Percentiles rank a stretch among this genome's conserved stretches.
phyloP scores from a whole-genome alignment of 768 basidiomycete species.

The Termitomyces heimii region DNA sequence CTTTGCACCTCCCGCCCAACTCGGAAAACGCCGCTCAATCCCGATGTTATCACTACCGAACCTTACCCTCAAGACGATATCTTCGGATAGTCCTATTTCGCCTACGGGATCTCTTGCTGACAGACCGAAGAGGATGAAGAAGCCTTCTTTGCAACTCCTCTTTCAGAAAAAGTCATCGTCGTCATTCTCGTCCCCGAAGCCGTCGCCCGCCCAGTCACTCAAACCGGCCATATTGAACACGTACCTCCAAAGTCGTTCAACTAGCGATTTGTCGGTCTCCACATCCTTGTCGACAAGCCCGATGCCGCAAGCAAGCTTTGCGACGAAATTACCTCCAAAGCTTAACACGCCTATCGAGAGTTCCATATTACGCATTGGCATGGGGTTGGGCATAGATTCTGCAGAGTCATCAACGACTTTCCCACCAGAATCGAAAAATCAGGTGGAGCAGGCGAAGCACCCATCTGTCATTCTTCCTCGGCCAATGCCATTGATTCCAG shows the following conservation, averaged over 20 bases:
- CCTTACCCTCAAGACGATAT: slow-evolving; percentile 21
- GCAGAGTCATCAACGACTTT: slow-evolving; percentile 19
- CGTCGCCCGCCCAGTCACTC: slow-evolving; percentile 15
- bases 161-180: slow-evolving; percentile 62
- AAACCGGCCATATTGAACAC: slow-evolving; percentile 24
- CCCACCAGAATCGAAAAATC: background rate
- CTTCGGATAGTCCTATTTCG: slow-evolving; percentile 21
- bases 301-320: slow-evolving; percentile 45
- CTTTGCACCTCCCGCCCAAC: slow-evolving; percentile 7
- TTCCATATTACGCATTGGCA: slow-evolving; percentile 38
- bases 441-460: slow-evolving; percentile 4
- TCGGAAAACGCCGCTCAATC: slow-evolving; percentile 33
- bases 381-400: slow-evolving; percentile 29
- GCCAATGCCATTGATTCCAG: background rate
- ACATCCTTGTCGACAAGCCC: slow-evolving; percentile 52
- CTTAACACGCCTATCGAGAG: slow-evolving; percentile 58
- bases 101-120: slow-evolving; percentile 24
- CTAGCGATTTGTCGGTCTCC: slow-evolving; percentile 44
- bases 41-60: slow-evolving; percentile 32
- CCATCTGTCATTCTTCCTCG: background rate
- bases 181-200: slow-evolving; percentile 26
- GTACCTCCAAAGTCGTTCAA: slow-evolving; percentile 27
- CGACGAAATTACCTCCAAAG: slow-evolving; percentile 38
- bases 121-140: slow-evolving; percentile 42
- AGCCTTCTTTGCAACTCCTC: slow-evolving; percentile 63